Percentiles rank a stretch among this genome's conserved stretches.
These are phyloP conservation scores for Alternaria brassicae DNA, from an alignment of 2,329 filamentous ascomycete genomes.

Conservation along the genomic window DNA sequence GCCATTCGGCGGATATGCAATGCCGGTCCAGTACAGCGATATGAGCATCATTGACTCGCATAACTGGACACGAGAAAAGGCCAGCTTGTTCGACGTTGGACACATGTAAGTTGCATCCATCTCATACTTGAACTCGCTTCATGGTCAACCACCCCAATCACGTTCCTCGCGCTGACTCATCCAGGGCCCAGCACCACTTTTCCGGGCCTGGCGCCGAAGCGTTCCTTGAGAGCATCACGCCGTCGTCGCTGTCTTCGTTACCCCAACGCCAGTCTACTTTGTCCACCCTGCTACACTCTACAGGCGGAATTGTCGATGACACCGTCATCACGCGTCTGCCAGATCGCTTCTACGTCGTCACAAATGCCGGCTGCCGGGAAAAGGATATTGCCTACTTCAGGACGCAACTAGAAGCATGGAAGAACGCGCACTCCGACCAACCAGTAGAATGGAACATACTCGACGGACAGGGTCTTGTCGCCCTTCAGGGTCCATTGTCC, in stretches of 20 bases:
- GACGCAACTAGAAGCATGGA: slow-evolving; percentile 66
- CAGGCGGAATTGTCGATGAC: slow-evolving; percentile 94
- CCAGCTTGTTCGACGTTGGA: slow-evolving; percentile 92
- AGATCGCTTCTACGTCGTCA: slow-evolving; percentile 83
- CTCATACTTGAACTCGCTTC: background rate
- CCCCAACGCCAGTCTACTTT: slow-evolving; percentile 75
- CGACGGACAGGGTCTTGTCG: slow-evolving; percentile 78
- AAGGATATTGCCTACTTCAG: slow-evolving; percentile 84
- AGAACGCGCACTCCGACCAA: slow-evolving; percentile 47
- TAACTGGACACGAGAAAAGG: slow-evolving; percentile 84
- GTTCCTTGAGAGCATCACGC: slow-evolving; percentile 86
- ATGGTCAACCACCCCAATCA: background rate
- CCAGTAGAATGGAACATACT: slow-evolving; percentile 74
- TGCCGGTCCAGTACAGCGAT: slow-evolving; percentile 88
- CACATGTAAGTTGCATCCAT: slow-evolving; percentile 74
- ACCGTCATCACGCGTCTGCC: slow-evolving; percentile 81
- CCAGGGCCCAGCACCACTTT: slow-evolving; percentile 80
- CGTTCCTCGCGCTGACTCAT: background rate
- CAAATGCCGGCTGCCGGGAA: slow-evolving; percentile 88
- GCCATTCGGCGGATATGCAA: slow-evolving; percentile 89
- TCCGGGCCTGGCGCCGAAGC: slow-evolving; percentile 78
- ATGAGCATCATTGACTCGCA: slow-evolving; percentile 84
- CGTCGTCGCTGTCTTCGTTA: slow-evolving; percentile 72
- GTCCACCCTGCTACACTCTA: slow-evolving; percentile 78
- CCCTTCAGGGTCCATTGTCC: slow-evolving; percentile 85